phyloP scores from a whole-genome alignment of 257 asterid genomes.

The Ehretia macrophylla region DNA sequence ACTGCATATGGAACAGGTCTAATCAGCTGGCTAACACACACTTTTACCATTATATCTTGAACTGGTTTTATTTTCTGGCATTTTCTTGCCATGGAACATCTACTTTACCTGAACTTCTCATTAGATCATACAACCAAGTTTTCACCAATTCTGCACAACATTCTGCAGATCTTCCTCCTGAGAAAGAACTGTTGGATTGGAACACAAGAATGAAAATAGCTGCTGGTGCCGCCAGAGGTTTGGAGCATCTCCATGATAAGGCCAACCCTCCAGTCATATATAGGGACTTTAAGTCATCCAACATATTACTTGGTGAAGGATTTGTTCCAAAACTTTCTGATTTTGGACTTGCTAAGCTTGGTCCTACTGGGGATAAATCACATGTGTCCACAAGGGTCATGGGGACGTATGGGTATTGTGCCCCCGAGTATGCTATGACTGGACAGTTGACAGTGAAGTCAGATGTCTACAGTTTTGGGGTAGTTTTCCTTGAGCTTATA shows the following conservation, averaged over 20 bases:
- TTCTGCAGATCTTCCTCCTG: conserved; percentile 80
- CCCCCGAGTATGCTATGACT: conserved; percentile 99
- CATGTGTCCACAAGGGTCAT: conserved; percentile 98
- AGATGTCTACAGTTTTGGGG: conserved; percentile 97
- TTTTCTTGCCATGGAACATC: not conserved
- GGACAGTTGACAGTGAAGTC: conserved; percentile 97
- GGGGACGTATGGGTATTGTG: conserved; percentile 99
- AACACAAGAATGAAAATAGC: conserved; percentile 98
- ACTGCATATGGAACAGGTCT: too few species aligned
- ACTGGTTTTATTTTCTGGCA: not conserved
- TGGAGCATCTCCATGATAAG: conserved; percentile 96
- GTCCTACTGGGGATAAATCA: conserved; percentile 99
- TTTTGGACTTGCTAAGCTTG: conserved; percentile 97
- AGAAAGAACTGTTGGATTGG: conserved; percentile 92
- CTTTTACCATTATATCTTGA: not conserved
- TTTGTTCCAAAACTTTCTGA: conserved; percentile 86
- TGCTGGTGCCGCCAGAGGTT: conserved; percentile 98
- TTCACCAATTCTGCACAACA: not conserved
- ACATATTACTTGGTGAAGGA: conserved; percentile 85
- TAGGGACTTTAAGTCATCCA: conserved; percentile 95
- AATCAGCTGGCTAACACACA: too few species aligned
- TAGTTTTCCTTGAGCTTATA: conserved; percentile 89
- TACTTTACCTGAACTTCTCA: not conserved
- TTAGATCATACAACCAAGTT: not conserved
- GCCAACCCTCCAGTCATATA: conserved; percentile 97